phyloP scores from a whole-genome alignment of 2,329 filamentous ascomycete species.

The Xenosphaeropsis pyriputrescens region DNA sequence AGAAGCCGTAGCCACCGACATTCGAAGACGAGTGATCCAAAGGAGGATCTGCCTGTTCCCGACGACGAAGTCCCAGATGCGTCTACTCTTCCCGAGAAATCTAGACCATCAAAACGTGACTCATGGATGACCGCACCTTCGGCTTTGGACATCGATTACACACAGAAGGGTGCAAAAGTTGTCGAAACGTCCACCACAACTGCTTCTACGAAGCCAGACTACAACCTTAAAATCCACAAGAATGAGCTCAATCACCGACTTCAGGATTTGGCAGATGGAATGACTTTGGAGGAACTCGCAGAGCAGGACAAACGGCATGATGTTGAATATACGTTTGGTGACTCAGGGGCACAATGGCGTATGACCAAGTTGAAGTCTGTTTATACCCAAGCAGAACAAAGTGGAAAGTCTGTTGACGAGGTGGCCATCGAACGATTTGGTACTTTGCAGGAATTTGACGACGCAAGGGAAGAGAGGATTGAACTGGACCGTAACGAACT shows the following conservation, averaged over 20 bases:
- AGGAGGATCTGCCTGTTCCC: slow-evolving; percentile 33
- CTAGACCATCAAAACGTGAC: slow-evolving; percentile 46
- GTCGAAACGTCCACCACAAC: slow-evolving; percentile 28
- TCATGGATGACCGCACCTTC: slow-evolving; percentile 91
- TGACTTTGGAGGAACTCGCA: slow-evolving; percentile 32
- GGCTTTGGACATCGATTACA: slow-evolving; percentile 70
- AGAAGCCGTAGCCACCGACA: slow-evolving; percentile 13
- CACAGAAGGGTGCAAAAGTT: slow-evolving; percentile 43
- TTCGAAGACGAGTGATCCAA: slow-evolving; percentile 28
- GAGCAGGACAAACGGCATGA: slow-evolving; percentile 37
- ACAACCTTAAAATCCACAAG: slow-evolving; percentile 40
- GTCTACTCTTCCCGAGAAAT: slow-evolving; percentile 9
- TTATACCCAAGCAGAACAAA: slow-evolving; percentile 65
- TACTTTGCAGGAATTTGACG: slow-evolving; percentile 71
- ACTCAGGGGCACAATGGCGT: slow-evolving; percentile 81
- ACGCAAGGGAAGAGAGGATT: slow-evolving; percentile 83
- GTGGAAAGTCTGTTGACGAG: slow-evolving; percentile 59
- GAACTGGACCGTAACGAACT: slow-evolving; percentile 71
- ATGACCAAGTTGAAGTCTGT: slow-evolving; percentile 90
- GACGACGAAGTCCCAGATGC: slow-evolving; percentile 26
- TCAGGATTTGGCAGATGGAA: slow-evolving; percentile 42
- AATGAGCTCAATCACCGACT: slow-evolving; percentile 70
- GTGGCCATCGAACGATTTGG: slow-evolving; percentile 74
- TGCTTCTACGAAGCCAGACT: slow-evolving; percentile 14
- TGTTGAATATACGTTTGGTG: slow-evolving; percentile 76